Conservation (phyloP, 371 early-diverging fungal species). For the Hamiltosporidium tvaerminnensis region DNA sequence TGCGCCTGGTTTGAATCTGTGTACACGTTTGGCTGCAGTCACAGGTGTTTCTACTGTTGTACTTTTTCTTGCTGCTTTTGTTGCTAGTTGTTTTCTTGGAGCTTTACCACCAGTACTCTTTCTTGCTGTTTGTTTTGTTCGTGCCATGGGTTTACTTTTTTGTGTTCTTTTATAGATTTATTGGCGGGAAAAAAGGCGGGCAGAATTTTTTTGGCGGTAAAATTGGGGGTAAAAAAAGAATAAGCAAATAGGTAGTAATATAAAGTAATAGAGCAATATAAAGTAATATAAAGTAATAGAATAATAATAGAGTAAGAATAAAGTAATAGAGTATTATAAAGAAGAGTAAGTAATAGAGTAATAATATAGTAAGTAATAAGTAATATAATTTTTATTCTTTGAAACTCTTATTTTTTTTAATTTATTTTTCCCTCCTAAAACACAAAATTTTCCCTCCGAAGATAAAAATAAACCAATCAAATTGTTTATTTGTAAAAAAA, state of each 20-base stretch:
- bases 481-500: too few species aligned
- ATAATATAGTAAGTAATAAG: not conserved
- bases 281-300: too few species aligned
- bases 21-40: conserved; percentile 38
- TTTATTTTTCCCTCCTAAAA: too few species aligned
- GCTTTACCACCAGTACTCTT: conserved; percentile 94
- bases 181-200: conserved; percentile 46
- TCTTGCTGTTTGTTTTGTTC: conserved; percentile 92
- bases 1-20: conserved; percentile 58
- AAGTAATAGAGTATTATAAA: too few species aligned
- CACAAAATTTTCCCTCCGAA: too few species aligned
- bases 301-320: too few species aligned
- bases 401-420: too few species aligned
- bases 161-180: conserved; percentile 2
- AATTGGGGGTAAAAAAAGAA: not conserved
- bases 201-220: conserved; percentile 5
- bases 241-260: not conserved
- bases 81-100: conserved; percentile 84
- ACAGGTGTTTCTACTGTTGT: conserved; percentile 56
- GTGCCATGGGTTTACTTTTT: conserved; percentile 57
- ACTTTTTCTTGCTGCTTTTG: conserved; percentile 78
- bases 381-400: too few species aligned
- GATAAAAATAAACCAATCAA: too few species aligned
- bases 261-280: not conserved
- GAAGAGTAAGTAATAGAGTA: not conserved